phyloP scores from a whole-genome alignment of 148 eudicot genomes.

The Mesembryanthemum crystallinum region DNA sequence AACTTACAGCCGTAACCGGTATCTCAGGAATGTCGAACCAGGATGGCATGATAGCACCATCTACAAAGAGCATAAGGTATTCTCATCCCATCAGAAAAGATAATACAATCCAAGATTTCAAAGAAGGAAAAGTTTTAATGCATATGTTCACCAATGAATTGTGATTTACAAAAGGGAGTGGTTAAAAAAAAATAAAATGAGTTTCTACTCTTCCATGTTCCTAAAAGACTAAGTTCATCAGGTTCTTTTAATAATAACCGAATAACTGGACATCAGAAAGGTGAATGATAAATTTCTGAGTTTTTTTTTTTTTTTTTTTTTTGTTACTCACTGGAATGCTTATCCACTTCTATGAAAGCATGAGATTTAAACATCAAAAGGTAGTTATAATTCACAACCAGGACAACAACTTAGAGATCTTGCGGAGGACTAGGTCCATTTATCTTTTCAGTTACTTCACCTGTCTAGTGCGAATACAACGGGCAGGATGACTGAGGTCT shows the following conservation, averaged over 20 bases:
- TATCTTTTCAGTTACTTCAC: no score
- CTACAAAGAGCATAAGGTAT: slow-evolving; percentile 33
- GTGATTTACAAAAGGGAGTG: not conserved
- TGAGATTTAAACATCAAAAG: not conserved
- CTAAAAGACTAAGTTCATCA: not conserved
- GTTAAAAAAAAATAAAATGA: not conserved
- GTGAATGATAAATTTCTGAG: not conserved
- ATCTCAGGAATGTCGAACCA: slow-evolving; percentile 91
- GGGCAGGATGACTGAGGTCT: not conserved
- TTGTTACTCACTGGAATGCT: not conserved
- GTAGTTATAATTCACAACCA: not conserved
- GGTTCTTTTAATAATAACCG: not conserved
- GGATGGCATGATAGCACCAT: slow-evolving; percentile 85
- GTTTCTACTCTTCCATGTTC: not conserved
- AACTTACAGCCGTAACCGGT: slow-evolving; percentile 81
- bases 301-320: no score
- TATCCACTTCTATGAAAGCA: not conserved
- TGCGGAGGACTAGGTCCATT: not conserved
- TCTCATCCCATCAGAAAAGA: slow-evolving; percentile 4
- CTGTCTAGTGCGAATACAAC: not conserved
- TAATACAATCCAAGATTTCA: not conserved
- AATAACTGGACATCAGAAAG: not conserved
- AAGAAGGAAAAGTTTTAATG: not conserved
- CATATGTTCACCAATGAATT: not conserved
- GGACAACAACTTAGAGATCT: not conserved